Conservation (phyloP, 2,329 filamentous ascomycete species). For the Fusarium sp. region DNA sequence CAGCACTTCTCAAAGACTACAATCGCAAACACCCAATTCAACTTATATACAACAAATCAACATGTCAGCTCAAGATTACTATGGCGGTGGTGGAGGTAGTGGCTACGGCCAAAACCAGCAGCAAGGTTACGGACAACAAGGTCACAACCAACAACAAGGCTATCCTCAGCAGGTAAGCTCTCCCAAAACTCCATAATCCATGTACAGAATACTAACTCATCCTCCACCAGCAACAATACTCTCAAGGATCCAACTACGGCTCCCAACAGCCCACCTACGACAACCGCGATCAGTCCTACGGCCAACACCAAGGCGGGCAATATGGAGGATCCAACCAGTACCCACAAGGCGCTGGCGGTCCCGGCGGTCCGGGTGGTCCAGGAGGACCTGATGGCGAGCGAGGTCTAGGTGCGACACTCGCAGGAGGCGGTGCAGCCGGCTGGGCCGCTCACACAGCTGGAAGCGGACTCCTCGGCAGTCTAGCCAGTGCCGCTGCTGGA, state of each 20-base stretch:
- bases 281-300: slow-evolving; percentile 18
- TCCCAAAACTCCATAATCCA: no score
- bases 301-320: slow-evolving; percentile 36
- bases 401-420: slow-evolving; percentile 62
- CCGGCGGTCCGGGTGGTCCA: slow-evolving; percentile 22
- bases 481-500: slow-evolving; percentile 60
- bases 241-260: slow-evolving; percentile 29
- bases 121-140: slow-evolving; percentile 17
- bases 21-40: neutral
- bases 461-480: slow-evolving; percentile 59
- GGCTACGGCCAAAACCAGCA: slow-evolving; percentile 19
- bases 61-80: slow-evolving; percentile 44
- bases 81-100: slow-evolving; percentile 25
- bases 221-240: slow-evolving; percentile 25
- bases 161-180: slow-evolving; percentile 34
- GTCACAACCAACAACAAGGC: slow-evolving; percentile 28
- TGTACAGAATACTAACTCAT: neutral
- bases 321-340: slow-evolving; percentile 31
- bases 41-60: neutral
- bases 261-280: slow-evolving; percentile 34
- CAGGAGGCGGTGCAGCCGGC: slow-evolving; percentile 61
- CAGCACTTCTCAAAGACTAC: neutral
- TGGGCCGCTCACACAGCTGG: slow-evolving; percentile 63
- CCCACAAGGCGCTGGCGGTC: slow-evolving; percentile 2
- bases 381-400: slow-evolving; percentile 53